These are phyloP conservation scores for Pythium sp. DNA, from an alignment of 352 stramenopile genomes.

Conservation along the genomic window DNA sequence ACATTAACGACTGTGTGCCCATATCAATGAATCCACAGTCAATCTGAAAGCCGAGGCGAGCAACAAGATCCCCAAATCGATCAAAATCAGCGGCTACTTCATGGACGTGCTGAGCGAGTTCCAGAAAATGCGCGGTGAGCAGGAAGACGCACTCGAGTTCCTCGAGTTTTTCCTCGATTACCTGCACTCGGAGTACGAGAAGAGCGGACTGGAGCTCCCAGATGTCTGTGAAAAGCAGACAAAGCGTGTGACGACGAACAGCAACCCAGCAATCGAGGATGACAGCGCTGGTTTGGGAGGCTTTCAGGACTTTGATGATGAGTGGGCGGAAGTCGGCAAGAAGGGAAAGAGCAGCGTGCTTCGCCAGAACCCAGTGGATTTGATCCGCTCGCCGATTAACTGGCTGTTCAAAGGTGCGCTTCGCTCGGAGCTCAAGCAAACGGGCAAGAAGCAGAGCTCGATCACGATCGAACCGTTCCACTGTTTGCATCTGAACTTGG, in stretches of 20 bases:
- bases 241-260: slow-evolving; percentile 26
- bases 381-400: slow-evolving; percentile 71
- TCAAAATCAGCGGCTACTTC: slow-evolving; percentile 81
- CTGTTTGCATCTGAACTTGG: slow-evolving; percentile 78
- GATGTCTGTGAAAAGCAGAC: slow-evolving; percentile 61
- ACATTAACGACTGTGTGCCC: neutral
- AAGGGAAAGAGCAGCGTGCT: slow-evolving; percentile 76
- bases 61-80: slow-evolving; percentile 59
- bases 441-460: slow-evolving; percentile 67
- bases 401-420: slow-evolving; percentile 84
- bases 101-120: slow-evolving; percentile 80
- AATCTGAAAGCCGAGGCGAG: slow-evolving; percentile 19
- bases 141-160: slow-evolving; percentile 85
- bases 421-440: slow-evolving; percentile 74
- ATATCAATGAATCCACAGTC: neutral
- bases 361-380: slow-evolving; percentile 68
- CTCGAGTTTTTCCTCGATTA: slow-evolving; percentile 86
- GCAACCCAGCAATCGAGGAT: slow-evolving; percentile 20
- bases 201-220: slow-evolving; percentile 58
- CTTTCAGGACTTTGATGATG: slow-evolving; percentile 45
- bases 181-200: slow-evolving; percentile 79
- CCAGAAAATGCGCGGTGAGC: slow-evolving; percentile 76
- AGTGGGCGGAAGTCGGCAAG: slow-evolving; percentile 78
- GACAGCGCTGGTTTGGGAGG: neutral
- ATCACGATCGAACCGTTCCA: slow-evolving; percentile 88